Percentiles rank a stretch among this genome's conserved stretches.
Conservation (phyloP, 805 yeast genomes). For the Metschnikowia aberdeeniae region DNA sequence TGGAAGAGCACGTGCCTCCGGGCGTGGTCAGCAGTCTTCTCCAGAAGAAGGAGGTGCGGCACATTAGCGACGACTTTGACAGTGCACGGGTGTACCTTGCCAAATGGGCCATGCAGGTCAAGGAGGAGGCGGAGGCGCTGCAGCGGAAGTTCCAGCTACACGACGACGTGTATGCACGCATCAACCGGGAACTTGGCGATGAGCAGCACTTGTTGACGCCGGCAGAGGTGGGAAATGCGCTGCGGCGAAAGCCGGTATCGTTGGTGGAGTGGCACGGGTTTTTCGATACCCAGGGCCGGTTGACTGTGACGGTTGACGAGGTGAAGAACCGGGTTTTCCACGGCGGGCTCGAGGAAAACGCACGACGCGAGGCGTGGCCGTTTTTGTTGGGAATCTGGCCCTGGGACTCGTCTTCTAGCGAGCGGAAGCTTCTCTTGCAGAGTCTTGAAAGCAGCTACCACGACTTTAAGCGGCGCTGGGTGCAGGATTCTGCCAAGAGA, state of each 20-base stretch:
- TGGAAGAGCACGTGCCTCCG: slow-evolving; percentile 60
- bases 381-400: slow-evolving; percentile 80
- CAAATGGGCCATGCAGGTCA: slow-evolving; percentile 93
- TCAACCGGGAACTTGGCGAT: slow-evolving; percentile 57
- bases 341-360: slow-evolving; percentile 65
- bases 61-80: slow-evolving; percentile 85
- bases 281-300: slow-evolving; percentile 75
- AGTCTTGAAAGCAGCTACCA: slow-evolving; percentile 60
- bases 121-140: slow-evolving; percentile 76
- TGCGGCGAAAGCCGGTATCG: slow-evolving; percentile 65
- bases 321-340: slow-evolving; percentile 83
- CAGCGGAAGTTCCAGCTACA: slow-evolving; percentile 49
- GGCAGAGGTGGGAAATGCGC: slow-evolving; percentile 55
- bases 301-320: slow-evolving; percentile 69
- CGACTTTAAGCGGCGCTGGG: slow-evolving; percentile 70
- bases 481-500: slow-evolving; percentile 47
- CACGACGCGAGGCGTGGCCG: slow-evolving; percentile 78
- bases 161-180: slow-evolving; percentile 54
- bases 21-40: slow-evolving; percentile 52
- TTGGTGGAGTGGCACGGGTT: slow-evolving; percentile 77
- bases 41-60: slow-evolving; percentile 73
- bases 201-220: slow-evolving; percentile 46
- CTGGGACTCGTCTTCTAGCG: slow-evolving; percentile 77
- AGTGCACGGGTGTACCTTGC: slow-evolving; percentile 89
- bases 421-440: slow-evolving; percentile 54